Evolutionary conservation across 1,284 basidiomycete species (phyloP), one percentile per base, ranked within the genome.

Genomic region (Farysia itapuensis): DNA sequence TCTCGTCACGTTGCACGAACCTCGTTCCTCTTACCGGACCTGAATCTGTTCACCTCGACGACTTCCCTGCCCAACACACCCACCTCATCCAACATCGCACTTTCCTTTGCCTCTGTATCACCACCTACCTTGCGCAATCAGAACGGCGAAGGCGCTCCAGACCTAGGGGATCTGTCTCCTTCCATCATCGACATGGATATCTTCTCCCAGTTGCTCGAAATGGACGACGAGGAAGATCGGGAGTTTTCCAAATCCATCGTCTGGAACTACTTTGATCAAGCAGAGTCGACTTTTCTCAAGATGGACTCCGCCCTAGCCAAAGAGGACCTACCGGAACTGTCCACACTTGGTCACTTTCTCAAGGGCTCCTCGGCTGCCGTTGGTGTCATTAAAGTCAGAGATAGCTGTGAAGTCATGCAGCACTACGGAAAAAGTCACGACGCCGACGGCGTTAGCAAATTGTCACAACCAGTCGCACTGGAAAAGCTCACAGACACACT

Each of bases 281-380:
- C 78, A 16, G 73, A 81, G 32, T 72, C 78, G 23, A 92, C 90
- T 0, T 91, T 95, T 64, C 76, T 80, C 19, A 79, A 86, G 36
- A 92, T 95, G 87, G 84, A 90, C 67, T 74, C 80, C 1, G 86
- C 85, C 24, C 81, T 90, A 87, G 69, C 73, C 31, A 76, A 70
- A 19, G 80, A 84, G 54, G 81, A 89, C 63, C 81, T 92, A 13
- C 64, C 71, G 7, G 79, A 84, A 61, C 82, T 95, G 13, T 87
- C 88, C 4, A 80, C 81, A 14, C 81, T 89, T 11, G 92, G 91
- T 0, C 92, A 96, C 78, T 96, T 90, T 78, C 84, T 96, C 74
- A 96, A 95, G 78, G 92, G 91, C 37, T 93, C 90, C 2, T 92
- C 89, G 23, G 91, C 91, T 13, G 89, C 92, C 2, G 82, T 95